Evolutionary conservation across 2,329 filamentous ascomycete species (phyloP), one percentile per base, ranked within the genome.

Genomic region (Penicillium janthinellum): DNA sequence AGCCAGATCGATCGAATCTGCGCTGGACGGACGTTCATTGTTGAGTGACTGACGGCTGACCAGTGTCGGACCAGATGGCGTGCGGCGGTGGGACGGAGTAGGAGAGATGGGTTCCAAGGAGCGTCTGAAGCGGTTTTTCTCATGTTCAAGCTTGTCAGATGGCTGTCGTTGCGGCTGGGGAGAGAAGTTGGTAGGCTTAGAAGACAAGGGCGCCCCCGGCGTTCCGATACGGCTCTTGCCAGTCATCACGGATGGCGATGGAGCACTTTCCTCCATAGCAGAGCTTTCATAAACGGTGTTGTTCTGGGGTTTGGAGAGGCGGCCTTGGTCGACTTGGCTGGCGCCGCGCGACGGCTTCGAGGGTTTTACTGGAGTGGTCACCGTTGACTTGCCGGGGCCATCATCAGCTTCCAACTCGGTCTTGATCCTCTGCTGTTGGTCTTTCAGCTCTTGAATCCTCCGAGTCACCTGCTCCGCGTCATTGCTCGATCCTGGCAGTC

Each of bases 1-100:
- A 0, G 92, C 91, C 70, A 93, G 86, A 66, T 97, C 93, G 44
- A 98, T 86, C 0, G 93, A 96, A 75, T 97, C 93, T 7, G 89
- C 84, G 58, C 91, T 96, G 14, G 83, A 84, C 0, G 90, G 90
- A 10, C 91, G 84, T 68, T 92, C 90, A 61, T 92, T 89, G 1
- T 84, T 81, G 14, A 84, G 76, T 0, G 83, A 71, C 34, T 59
- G 76, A 35, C 79, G 77, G 60, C 77, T 70, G 57, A 75, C 70
- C 49, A 78, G 73, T 34, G 70, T 57, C n/a, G 72, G 72, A 49
- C 68, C 74, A 14, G 78, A 79, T 14, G 74, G 71, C 11, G 73
- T 75, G 38, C 79, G 76, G 52, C 73, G 73, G 60, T 79, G 76
- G 41, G 69, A 59, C 50, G 64, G 69, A 3, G 62, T 61, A 8